phyloP scores from a whole-genome alignment of 2,329 filamentous ascomycete genomes.

The Pleurostoma richardsiae region DNA sequence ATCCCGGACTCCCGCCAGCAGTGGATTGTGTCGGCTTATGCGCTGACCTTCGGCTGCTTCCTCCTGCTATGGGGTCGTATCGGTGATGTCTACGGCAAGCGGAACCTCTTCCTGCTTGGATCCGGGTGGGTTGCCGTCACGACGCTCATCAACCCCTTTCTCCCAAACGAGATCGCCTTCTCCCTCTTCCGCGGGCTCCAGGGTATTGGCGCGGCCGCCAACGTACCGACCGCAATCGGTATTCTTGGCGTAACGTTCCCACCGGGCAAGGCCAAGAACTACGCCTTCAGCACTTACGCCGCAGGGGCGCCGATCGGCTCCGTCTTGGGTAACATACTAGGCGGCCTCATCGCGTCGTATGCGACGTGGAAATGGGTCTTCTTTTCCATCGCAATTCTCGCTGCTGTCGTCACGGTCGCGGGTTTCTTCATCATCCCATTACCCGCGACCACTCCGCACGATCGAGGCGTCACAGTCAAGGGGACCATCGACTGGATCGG shows the following conservation, averaged over 20 bases:
- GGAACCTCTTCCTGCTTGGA: slow-evolving; percentile 59
- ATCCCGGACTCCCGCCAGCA: slow-evolving; percentile 56
- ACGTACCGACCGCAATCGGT: slow-evolving; percentile 66
- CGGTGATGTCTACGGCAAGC: slow-evolving; percentile 62
- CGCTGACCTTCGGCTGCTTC: slow-evolving; percentile 63
- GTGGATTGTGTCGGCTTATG: slow-evolving; percentile 64
- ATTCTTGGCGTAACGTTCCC: slow-evolving; percentile 65
- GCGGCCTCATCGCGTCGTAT: slow-evolving; percentile 59
- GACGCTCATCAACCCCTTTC: slow-evolving; percentile 56
- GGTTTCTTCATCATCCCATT: slow-evolving; percentile 57
- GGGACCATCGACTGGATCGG: slow-evolving; percentile 62
- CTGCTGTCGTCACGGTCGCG: slow-evolving; percentile 48
- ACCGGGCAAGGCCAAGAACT: slow-evolving; percentile 64
- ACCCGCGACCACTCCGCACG: slow-evolving; percentile 27
- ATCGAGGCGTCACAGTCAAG: slow-evolving; percentile 24
- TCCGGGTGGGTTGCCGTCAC: slow-evolving; percentile 58
- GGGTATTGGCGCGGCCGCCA: slow-evolving; percentile 63
- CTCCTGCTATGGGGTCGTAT: slow-evolving; percentile 63
- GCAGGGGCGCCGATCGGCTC: slow-evolving; percentile 61
- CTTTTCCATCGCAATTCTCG: slow-evolving; percentile 57
- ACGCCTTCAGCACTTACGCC: slow-evolving; percentile 61
- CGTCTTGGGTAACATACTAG: slow-evolving; percentile 59
- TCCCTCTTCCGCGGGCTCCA: slow-evolving; percentile 62
- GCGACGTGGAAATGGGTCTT: slow-evolving; percentile 64
- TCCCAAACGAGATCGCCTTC: slow-evolving; percentile 63